Evolutionary conservation across 768 basidiomycete genomes (phyloP), one percentile per base, ranked within the genome.

Genomic region (Boletales sp.): DNA sequence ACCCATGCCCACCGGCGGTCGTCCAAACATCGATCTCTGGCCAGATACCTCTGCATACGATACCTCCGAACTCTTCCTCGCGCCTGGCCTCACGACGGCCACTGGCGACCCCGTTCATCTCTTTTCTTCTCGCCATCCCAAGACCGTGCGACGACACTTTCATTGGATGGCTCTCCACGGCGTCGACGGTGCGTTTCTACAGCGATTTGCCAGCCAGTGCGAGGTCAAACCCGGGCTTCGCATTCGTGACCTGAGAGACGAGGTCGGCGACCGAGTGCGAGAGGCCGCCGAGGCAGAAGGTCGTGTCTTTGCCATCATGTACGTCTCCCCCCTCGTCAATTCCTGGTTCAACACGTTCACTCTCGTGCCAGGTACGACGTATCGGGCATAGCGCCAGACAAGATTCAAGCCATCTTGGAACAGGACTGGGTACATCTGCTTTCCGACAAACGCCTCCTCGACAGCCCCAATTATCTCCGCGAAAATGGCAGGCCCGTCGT

Each of bases 261-360:
- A 90, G 60, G 75, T 92, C 1, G 81, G 86, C 3, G 77, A 86
- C 49, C 73, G 77, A 11, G 90, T 92, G 15, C 71, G 77, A 54
- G 84, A 84, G 56, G 87, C 87, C 15, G 87, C 89, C 2, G 90
- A 92, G 72, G 75, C 76, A 42, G 86, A 91, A 58, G 88, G 86
- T 2, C 72, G 90, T 41, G 88, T 89, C 6, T 92, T 83, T 66
- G 85, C 90, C 11, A 86, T 91, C 54, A 93, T 93, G 90, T 90
- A 53, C 59, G 87, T 64, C 8, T 30, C 5, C 5, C 14, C 34
- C 3, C 19, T n/a, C 37, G 13, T 18, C 17, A 8, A 2, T 11
- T 31, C 13, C 18, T 28, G 13, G 15, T 48, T 36, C 38, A 32
- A 43, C 17, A 2, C 13, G 13, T 32, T 40, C 25, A 36, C 25